These are phyloP conservation scores for Tulasnella sp. DNA, from an alignment of 768 basidiomycete genomes.

Conservation along the genomic window DNA sequence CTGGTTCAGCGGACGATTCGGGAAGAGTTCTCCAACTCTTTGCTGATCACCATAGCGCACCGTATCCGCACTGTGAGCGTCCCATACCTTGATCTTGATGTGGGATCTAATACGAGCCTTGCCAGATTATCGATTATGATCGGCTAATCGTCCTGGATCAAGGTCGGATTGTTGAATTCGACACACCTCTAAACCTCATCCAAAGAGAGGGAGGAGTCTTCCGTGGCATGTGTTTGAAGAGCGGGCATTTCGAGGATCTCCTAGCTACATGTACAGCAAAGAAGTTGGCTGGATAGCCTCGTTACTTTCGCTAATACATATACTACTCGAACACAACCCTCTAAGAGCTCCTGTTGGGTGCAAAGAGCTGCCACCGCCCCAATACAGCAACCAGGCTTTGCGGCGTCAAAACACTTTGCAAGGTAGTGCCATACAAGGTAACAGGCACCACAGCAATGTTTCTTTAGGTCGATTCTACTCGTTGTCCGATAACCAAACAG, in stretches of 20 bases:
- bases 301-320: neutral
- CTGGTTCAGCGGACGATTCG: constrained; percentile 90
- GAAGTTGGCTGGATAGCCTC: neutral
- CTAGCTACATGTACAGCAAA: constrained; percentile 2
- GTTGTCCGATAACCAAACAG: no score
- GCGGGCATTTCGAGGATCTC: constrained; percentile 36
- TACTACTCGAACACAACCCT: no score
- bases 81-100: neutral
- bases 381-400: no score
- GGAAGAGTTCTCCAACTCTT: constrained; percentile 75
- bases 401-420: no score
- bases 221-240: constrained; percentile 36
- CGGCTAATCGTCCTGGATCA: constrained; percentile 45
- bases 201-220: constrained; percentile 56
- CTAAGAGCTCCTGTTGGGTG: no score
- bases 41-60: constrained; percentile 61
- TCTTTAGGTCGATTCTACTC: no score
- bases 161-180: constrained; percentile 61
- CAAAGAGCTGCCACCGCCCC: no score
- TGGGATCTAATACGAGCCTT: neutral
- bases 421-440: no score
- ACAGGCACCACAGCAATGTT: no score
- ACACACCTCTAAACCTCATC: constrained; percentile 72
- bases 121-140: constrained; percentile 76
- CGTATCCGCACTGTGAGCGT: constrained; percentile 48